Conservation (phyloP, 1,284 basidiomycete species). For the Apiotrichum veenhuisii region DNA sequence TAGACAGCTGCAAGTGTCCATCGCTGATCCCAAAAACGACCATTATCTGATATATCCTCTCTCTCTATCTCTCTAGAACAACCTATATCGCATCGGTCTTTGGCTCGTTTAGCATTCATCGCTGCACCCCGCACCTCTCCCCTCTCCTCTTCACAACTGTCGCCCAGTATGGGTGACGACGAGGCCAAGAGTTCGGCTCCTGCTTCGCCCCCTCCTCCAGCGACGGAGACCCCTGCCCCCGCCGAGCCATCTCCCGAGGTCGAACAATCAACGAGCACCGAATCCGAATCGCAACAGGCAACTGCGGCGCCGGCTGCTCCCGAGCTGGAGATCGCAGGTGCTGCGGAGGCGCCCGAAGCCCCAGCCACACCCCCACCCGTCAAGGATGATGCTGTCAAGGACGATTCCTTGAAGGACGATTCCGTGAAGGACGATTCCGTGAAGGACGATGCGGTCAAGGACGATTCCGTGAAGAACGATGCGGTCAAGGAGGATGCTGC, state of each 20-base stretch:
- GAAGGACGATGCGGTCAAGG: not conserved
- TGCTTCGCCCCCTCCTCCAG: not conserved
- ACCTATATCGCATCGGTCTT: too few species aligned
- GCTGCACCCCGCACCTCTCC: not conserved
- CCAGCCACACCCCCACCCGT: not conserved
- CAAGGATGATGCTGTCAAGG: not conserved
- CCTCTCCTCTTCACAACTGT: not conserved
- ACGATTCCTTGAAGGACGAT: too few species aligned
- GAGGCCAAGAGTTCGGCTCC: slow-evolving; percentile 2
- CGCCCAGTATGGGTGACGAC: slow-evolving; percentile 10
- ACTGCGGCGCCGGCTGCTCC: too few species aligned
- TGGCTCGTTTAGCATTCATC: not conserved
- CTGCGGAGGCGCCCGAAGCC: too few species aligned
- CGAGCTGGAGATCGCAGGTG: too few species aligned
- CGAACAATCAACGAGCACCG: too few species aligned
- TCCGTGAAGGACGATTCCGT: not conserved
- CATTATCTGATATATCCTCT: too few species aligned
- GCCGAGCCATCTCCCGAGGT: not conserved
- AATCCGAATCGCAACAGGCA: too few species aligned
- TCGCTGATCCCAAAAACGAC: too few species aligned
- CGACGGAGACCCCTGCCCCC: not conserved
- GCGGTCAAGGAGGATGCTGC: not conserved
- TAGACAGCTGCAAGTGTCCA: too few species aligned
- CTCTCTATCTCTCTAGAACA: too few species aligned
- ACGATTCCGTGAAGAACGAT: not conserved